These are phyloP conservation scores for Ophiognomonia clavigignenti-juglandacearum DNA, from an alignment of 2,329 filamentous ascomycete genomes.

Conservation along the genomic window DNA sequence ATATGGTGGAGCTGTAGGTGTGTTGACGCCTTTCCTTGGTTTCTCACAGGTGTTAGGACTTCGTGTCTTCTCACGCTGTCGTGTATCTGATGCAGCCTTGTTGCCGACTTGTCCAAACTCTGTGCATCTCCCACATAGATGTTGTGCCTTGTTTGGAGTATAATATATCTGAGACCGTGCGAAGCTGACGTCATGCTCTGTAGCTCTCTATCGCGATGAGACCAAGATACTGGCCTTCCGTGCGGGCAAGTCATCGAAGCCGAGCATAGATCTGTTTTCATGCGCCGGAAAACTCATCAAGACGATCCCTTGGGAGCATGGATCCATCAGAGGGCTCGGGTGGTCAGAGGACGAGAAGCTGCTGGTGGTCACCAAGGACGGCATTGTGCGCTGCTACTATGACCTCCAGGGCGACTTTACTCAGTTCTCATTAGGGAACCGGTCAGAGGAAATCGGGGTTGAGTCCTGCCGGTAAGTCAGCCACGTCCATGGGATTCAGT, in stretches of 20 bases:
- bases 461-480: conserved; percentile 70
- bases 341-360: conserved; percentile 97
- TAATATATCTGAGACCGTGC: background rate
- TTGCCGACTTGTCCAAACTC: background rate
- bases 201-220: conserved; percentile 81
- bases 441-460: conserved; percentile 83
- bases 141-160: too few relatives aligned
- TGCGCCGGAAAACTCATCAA: conserved; percentile 85
- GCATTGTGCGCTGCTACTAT: conserved; percentile 83
- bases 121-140: too few relatives aligned
- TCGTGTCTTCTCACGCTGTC: background rate
- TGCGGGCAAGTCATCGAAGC: conserved; percentile 65
- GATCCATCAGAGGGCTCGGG: conserved; percentile 78
- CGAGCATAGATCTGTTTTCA: conserved; percentile 91
- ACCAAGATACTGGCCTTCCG: conserved; percentile 76
- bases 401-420: conserved; percentile 93
- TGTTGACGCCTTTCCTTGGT: conserved; percentile 22
- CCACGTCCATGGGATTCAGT: too few relatives aligned
- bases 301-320: conserved; percentile 87
- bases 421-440: conserved; percentile 87
- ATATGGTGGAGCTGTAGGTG: conserved; percentile 91
- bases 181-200: conserved; percentile 37
- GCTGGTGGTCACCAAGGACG: conserved; percentile 82
- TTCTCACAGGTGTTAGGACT: conserved; percentile 2
- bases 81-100: background rate